Evolutionary conservation across 2,329 filamentous ascomycete species (phyloP), one percentile per base, ranked within the genome.

Genomic region (Aspergillus alliaceus): DNA sequence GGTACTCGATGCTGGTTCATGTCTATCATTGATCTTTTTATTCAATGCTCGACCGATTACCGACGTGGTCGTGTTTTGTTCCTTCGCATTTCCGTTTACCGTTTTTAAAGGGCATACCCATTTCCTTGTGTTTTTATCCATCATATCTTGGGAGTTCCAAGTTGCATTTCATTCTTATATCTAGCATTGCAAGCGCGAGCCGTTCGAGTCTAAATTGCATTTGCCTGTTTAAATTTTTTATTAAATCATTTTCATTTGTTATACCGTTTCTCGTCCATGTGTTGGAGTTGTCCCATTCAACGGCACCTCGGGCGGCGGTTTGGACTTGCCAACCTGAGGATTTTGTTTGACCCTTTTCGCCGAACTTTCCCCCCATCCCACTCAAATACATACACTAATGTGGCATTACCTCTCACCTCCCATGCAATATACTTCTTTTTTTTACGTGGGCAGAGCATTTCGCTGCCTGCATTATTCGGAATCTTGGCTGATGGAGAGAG

Each of bases 151-250:
- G 66, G 64, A 62, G 63, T 64, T 67, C 65, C 66, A 60, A 69
- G 67, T 66, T 73, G 67, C 69, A 70, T 71, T 66, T 67, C 50
- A 61, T 68, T 72, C 69, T 63, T 67, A 70, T 66, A 73, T 72
- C 72, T 77, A 74, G 75, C 75, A 77, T 77, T 77, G 74, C 75
- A 75, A 77, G 75, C 75, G 75, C 72, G 71, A 75, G 73, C 73
- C 73, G 72, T 75, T 69, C 59, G 60, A 67, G 64, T 68, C 58
- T 61, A 67, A 58, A 65, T 60, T 66, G 60, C 65, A 67, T 66
- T 60, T 66, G 51, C 52, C 56, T 60, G 53, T 59, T 55, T 57
- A 57, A 49, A 47, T 54, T 59, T 54, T 48, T 32, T 48, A 32
- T 44, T 44, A 39, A 31, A 51, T 51, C 44, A 42, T 24, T 39